Base-by-base conservation (phyloP, 2,329 filamentous ascomycete genomes). In the Trichophyton rubrum region DNA sequence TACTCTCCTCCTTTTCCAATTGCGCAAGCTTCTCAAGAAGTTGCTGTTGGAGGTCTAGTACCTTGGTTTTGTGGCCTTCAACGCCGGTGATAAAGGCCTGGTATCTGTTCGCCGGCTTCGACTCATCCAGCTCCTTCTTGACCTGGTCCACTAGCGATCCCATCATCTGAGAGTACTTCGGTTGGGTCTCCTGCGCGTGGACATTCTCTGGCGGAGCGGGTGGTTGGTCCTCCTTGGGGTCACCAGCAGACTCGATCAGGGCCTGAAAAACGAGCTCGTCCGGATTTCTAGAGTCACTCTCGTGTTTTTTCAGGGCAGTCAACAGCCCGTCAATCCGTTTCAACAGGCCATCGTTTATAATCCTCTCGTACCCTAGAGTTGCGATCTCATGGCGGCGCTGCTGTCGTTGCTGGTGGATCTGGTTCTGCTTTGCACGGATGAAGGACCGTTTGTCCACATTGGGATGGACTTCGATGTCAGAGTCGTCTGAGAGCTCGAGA, bases 401-500 rank as follows among this genome's bases (percentile, higher is more conserved):
- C 66, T 85, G 80, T 60, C 93, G 87, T 72, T 96, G 87, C 70
- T 91, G 85, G 74, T 99, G 93, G 68, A 99, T 99, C 77, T 99
- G 91, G 68, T 86, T 87, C 78, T 97, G 93, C 77, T 99, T 99
- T 66, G 93, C 95, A 66, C 92, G 89, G 73, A 99, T 99, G 75
- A 99, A 99, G 63, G 92, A 97, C 58, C 87, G 85, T 75, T 99
- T 99, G 78, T 99, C 93, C 72, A 99, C 93, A 72, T 99, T 99
- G 63, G 93, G 93, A 75, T 99, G 93, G 58, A 97, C 93, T 77
- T 99, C 93, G 68, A 99, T 86, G 70, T 99, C 93, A 58, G 90
- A 96, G 76, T 99, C 93, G 75, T 99, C 93, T 70, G 90, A 96
- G 71, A 99, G 85, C 84, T 99, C 93, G 71, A 99, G 83, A 62